Evolutionary conservation across 371 early-diverging fungal species (phyloP).

Genomic region (Entomophthora muscae): DNA sequence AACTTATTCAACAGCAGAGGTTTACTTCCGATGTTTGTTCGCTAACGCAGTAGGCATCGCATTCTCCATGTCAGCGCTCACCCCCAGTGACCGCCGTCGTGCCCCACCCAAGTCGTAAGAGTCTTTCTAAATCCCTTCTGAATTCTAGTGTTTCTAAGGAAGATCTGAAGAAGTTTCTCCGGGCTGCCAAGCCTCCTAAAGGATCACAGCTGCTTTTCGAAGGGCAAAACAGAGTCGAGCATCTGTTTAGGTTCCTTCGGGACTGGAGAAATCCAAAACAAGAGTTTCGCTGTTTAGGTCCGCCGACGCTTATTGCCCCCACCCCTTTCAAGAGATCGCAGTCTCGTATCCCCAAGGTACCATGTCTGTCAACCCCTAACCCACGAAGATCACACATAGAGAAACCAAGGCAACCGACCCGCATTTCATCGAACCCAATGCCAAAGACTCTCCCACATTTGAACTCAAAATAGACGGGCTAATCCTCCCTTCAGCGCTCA

Average conservation of each 20-base stretch:
- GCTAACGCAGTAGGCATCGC: too few relatives aligned
- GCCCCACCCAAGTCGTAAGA: too few relatives aligned
- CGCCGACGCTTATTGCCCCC: background rate
- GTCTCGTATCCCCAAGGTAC: background rate
- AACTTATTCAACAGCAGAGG: background rate
- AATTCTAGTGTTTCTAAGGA: background rate
- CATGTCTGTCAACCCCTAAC: too few relatives aligned
- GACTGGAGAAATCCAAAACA: background rate
- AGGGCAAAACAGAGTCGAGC: background rate
- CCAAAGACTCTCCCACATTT: background rate
- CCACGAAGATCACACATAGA: background rate
- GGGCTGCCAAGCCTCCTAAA: background rate
- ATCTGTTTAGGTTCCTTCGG: background rate
- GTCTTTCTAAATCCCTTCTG: too few relatives aligned
- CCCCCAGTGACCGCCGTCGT: too few relatives aligned
- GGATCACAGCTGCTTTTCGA: background rate
- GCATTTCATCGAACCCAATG: background rate
- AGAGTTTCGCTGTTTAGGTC: background rate
- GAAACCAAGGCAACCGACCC: background rate
- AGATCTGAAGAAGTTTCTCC: background rate
- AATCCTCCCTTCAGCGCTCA: background rate
- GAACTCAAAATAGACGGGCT: background rate
- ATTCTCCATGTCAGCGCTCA: too few relatives aligned
- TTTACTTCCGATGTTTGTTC: too few relatives aligned
- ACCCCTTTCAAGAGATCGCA: background rate